These are phyloP conservation scores for Metschnikowia lunata DNA, from an alignment of 805 yeast species.

Conservation along the genomic window DNA sequence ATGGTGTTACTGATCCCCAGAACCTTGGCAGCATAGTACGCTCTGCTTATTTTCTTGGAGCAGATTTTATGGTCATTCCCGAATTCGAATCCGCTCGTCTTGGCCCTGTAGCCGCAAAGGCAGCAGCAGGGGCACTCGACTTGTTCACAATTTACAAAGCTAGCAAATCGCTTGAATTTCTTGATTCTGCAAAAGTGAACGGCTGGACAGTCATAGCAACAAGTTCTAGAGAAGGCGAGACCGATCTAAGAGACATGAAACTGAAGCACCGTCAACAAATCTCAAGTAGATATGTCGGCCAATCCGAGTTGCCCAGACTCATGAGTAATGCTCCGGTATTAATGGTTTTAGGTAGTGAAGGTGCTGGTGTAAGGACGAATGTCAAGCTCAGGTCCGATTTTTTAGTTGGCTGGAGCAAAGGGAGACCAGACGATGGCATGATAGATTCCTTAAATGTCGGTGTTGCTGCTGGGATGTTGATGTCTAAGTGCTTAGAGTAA, in stretches of 20 bases:
- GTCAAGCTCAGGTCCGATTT: conserved; percentile 55
- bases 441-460: conserved; percentile 87
- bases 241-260: conserved; percentile 18
- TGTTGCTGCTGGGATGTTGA: conserved; percentile 76
- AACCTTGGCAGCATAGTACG: conserved; percentile 81
- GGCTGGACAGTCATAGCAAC: conserved; percentile 76
- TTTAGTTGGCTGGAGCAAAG: conserved; percentile 39
- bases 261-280: conserved; percentile 27
- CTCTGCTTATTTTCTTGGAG: conserved; percentile 79
- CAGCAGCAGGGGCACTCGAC: conserved; percentile 84
- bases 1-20: conserved; percentile 82
- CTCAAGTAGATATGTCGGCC: conserved; percentile 32
- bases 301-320: conserved; percentile 41
- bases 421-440: conserved; percentile 25
- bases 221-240: conserved; percentile 34
- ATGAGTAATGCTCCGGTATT: conserved; percentile 54
- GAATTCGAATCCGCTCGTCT: conserved; percentile 67
- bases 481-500: conserved; percentile 23
- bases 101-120: conserved; percentile 73
- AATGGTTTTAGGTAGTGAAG: conserved; percentile 82
- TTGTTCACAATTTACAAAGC: conserved; percentile 57
- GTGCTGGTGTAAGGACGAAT: conserved; percentile 71
- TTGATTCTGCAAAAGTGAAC: conserved; percentile 48
- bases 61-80: conserved; percentile 69
- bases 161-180: conserved; percentile 56